phyloP scores from a whole-genome alignment of 768 basidiomycete genomes.

The Lactarius deliciosus region DNA sequence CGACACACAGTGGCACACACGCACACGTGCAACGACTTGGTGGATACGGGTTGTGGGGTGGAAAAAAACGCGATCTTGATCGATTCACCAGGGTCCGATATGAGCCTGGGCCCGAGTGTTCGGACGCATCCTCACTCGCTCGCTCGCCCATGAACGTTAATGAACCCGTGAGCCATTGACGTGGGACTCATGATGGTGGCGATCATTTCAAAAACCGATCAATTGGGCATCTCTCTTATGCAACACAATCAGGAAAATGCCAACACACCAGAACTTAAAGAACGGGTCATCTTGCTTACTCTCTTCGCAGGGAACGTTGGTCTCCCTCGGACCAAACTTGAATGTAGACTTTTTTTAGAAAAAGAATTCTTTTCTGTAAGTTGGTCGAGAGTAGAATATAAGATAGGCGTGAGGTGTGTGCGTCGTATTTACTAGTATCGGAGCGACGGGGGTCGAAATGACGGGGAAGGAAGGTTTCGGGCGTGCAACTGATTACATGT shows the following conservation, averaged over 20 bases:
- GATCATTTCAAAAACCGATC: conserved; percentile 12
- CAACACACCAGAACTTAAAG: not conserved
- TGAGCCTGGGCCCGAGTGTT: not conserved
- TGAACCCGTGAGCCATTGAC: not conserved
- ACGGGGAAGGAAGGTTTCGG: not conserved
- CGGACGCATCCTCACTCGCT: not conserved
- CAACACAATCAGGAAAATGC: not conserved
- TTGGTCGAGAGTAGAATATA: conserved; percentile 18
- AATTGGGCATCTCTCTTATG: conserved; percentile 3
- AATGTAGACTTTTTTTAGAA: not conserved
- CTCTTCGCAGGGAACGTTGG: not conserved
- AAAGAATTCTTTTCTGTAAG: conserved; percentile 12
- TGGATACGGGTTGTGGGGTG: not conserved
- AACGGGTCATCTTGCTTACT: not conserved
- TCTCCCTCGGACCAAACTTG: not conserved
- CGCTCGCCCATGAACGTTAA: not conserved
- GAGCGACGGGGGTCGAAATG: not conserved
- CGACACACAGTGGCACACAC: not conserved
- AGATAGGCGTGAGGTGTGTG: conserved; percentile 8
- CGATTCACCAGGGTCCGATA: not conserved
- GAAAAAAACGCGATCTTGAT: not conserved
- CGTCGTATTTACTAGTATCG: conserved; percentile 5
- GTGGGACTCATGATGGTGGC: not conserved
- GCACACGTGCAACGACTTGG: not conserved
- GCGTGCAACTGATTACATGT: conserved; percentile 12